Base-by-base conservation (phyloP, 108 stramenopile species). In the Stephanodiscus triporus region DNA sequence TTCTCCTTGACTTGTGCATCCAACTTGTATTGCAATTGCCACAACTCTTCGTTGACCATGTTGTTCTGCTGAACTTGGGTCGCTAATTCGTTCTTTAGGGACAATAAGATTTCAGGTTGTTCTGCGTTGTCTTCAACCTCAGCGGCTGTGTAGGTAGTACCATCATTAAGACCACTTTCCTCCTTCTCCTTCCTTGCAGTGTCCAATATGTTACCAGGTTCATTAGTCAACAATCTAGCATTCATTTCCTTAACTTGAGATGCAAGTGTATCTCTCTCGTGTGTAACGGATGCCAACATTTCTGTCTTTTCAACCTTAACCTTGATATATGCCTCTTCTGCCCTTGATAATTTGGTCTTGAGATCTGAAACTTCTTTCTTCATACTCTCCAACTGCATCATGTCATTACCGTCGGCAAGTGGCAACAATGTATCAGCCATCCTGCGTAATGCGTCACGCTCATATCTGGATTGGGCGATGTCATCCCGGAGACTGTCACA, bases 21-120 rank as follows among this genome's bases (percentile, higher is more conserved):
- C 30, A 57, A 30, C n/a, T 32, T 30, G 56, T 11, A 6, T 32
- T 57, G 56, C 54, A 55, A 38, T 34, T 54, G 34, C 36, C 30
- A 54, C 45, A 48, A 48, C 53, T 68, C 67, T 24, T 55, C 67
- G 10, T 36, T 48, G 22, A 54, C 51, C 4, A 54, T 48, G 20
- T 36, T 40, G 6, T 19, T 38, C 34, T 55, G 34, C 20, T 68
- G 34, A 13, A 54, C 51, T 5, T 36, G 51, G 36, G 34, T 54
- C 1, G 20, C 38, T 32, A 68, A 37, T 32, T 53, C 55, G n/a
- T 68, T 36, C 32, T 54, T 24, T 34, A 68, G 16, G 1, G 19
- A 34, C 4, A 16, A 36, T 37, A 53, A 36, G 27, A 57, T 17
- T 9, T 29, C 29, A 29, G 24, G 27, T 9, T 53, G 17, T 24